Base-by-base conservation (phyloP, 1,284 basidiomycete species). In the Ustilago cynodontis region DNA sequence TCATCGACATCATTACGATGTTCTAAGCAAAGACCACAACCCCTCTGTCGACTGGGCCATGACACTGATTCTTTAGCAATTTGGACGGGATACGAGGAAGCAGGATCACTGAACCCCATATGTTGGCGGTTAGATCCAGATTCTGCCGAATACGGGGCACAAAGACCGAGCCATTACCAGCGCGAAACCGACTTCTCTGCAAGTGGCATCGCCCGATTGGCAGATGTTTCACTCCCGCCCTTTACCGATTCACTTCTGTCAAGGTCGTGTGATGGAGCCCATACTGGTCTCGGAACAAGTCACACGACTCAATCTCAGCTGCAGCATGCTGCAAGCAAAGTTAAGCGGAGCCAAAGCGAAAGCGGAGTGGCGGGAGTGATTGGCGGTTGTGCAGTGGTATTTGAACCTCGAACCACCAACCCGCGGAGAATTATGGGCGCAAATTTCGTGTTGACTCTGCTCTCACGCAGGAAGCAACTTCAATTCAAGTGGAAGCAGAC, bases 341-440 rank as follows among this genome's bases (percentile, higher is more conserved):
- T n/a, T 39, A 29, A 51, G 57, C 57, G 57, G 57, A 49, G 47
- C 16, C 31, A 47, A 35, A 26, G 16, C 22, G 29, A 31, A 35
- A 57, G 41, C 55, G 41, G 55, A 41, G 55, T 28, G 39, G 41
- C 28, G 9, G 37, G 9, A 29, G 24, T 8, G 14, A 24, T 14
- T 11, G 5, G 47, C 22, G 9, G 39, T 18, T 24, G 18, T 31
- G 55, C 20, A 29, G 7, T 43, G 26, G 54, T 41, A 43, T 29
- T 43, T 33, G 31, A 33, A 33, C 11, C 31, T 33, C 31, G 14
- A 39, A 39, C 13, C 16, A 16, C 41, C 37, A 28, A n/a, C 22
- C 54, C 39, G 54, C 55, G 55, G 55, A 57, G 55, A 57, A 45
- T 57, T 57, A 10, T 52, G 50, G 29, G 16, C 41, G 47, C 43